phyloP scores from a whole-genome alignment of 345 rosid genomes.

The Bretschneidera sinensis region DNA sequence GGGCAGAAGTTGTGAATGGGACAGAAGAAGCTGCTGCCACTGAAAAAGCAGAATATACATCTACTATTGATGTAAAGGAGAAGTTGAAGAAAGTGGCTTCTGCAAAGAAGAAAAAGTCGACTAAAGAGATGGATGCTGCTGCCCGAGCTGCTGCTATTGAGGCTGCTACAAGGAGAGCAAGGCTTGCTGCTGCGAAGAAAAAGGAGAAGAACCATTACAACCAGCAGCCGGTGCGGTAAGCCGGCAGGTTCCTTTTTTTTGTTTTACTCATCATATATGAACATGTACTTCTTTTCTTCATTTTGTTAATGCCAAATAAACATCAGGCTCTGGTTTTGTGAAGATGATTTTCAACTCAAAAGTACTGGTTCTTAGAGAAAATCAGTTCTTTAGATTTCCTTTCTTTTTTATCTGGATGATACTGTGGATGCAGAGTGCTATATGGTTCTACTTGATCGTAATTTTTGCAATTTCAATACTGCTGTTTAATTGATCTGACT shows the following conservation, averaged over 20 bases:
- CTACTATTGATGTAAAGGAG: conserved; percentile 55
- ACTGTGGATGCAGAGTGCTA: background rate
- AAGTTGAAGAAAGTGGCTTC: conserved; percentile 56
- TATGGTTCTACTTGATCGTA: background rate
- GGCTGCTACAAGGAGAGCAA: conserved; percentile 70
- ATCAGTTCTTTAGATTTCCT: background rate
- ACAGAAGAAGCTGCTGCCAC: conserved; percentile 27
- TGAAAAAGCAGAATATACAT: conserved; percentile 36
- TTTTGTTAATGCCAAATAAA: conserved; percentile 30
- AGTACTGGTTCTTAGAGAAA: background rate
- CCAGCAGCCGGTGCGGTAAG: conserved; percentile 70
- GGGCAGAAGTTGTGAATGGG: conserved; percentile 23
- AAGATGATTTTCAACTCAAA: conserved; percentile 14
- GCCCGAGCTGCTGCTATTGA: conserved; percentile 70
- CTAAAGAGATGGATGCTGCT: conserved; percentile 71
- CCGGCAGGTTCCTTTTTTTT: background rate
- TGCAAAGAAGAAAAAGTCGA: conserved; percentile 65
- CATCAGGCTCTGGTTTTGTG: conserved; percentile 20
- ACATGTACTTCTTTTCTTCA: conserved; percentile 20
- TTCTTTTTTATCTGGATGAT: background rate
- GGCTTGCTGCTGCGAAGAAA: conserved; percentile 80
- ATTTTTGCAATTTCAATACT: background rate
- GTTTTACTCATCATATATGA: conserved; percentile 10
- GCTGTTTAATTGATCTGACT: background rate
- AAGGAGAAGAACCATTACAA: conserved; percentile 84